Percentiles rank a stretch among this genome's conserved stretches.
Conservation (phyloP, 176 grass and related monocot genomes). For the Thalia dealbata region DNA sequence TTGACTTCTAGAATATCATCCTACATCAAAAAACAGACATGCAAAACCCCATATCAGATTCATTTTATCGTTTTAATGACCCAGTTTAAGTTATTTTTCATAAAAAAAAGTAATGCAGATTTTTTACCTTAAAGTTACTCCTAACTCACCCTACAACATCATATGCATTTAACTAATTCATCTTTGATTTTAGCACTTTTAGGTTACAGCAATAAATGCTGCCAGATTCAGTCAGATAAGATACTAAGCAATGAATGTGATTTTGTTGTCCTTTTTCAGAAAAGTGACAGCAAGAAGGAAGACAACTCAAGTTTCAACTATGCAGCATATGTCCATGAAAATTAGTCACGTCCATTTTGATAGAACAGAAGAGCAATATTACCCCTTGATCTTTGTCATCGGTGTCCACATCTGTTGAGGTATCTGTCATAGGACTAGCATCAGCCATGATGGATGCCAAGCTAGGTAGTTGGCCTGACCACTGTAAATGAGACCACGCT, state of each 20-base stretch:
- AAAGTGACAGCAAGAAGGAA: background rate
- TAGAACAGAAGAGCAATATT: background rate
- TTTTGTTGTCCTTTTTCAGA: background rate
- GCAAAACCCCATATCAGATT: background rate
- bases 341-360: background rate
- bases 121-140: background rate
- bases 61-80: background rate
- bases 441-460: conserved; percentile 11
- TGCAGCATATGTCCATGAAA: background rate
- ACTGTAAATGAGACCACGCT: conserved; percentile 2
- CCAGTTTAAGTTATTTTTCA: background rate
- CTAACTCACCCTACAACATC: background rate
- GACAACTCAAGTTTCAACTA: background rate
- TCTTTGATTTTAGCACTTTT: background rate
- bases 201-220: background rate
- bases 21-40: background rate
- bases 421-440: conserved; percentile 15
- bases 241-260: background rate
- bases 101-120: background rate
- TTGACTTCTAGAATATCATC: background rate
- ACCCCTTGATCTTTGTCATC: conserved; percentile 21
- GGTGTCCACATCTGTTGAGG: conserved; percentile 19
- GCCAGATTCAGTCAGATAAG: background rate
- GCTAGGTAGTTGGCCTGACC: conserved; percentile 11
- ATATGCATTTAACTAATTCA: background rate